Conservation (phyloP, 306 rosid genomes). For the Quercus dentata region DNA sequence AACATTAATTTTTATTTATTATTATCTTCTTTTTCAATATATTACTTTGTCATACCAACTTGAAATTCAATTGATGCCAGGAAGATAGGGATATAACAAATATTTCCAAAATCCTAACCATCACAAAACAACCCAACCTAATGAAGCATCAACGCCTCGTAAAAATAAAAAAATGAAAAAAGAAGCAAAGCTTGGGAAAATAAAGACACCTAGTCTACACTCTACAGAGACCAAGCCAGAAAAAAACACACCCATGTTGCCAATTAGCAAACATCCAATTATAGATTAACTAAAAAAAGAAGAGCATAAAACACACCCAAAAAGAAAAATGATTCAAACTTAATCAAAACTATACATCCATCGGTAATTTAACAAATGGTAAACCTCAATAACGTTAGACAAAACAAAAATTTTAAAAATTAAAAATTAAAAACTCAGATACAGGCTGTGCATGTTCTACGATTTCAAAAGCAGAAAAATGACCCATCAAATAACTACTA, state of each 20-base stretch:
- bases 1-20: not conserved
- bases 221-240: not conserved
- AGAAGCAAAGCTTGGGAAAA: no score
- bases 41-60: not conserved
- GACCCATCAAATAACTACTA: not conserved
- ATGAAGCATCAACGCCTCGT: no score
- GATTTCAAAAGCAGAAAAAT: not conserved
- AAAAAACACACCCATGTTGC: no score
- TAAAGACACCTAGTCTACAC: not conserved
- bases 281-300: not conserved
- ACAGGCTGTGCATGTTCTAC: slow-evolving; percentile 3
- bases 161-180: no score
- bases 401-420: not conserved
- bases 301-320: not conserved
- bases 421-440: not conserved
- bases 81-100: not conserved
- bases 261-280: no score
- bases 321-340: no score
- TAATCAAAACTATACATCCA: no score
- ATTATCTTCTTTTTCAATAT: not conserved
- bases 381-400: not conserved
- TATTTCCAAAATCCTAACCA: not conserved
- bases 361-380: not conserved
- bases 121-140: not conserved
- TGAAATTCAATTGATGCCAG: not conserved